A percentile compares a stretch with the other conserved stretches of the same genome.
Conservation (phyloP, 495 filamentous ascomycete species). For the Xylaria telfairii region DNA sequence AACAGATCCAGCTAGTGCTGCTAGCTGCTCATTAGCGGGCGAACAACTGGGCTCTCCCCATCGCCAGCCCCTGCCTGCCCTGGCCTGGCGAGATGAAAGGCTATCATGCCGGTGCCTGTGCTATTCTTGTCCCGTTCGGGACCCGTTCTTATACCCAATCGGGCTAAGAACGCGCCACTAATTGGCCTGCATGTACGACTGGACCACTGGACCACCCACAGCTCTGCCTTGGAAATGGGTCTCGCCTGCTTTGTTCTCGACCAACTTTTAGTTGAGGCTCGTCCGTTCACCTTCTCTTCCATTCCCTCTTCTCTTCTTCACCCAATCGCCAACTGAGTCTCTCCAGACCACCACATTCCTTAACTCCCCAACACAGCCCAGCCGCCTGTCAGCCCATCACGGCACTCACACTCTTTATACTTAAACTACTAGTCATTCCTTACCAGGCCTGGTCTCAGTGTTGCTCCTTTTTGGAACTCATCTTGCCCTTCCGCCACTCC, state of each 20-base stretch:
- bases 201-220: background rate
- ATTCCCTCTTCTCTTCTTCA: conserved; percentile 2
- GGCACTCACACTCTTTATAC: conserved; percentile 40
- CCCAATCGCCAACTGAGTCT: conserved; percentile 19
- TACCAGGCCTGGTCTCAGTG: conserved; percentile 31
- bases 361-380: conserved; percentile 25
- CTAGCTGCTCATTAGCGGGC: conserved; percentile 10
- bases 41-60: background rate
- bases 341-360: conserved; percentile 22
- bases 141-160: too few relatives aligned
- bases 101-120: background rate
- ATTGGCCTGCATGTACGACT: background rate
- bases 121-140: conserved; percentile 18
- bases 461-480: conserved; percentile 26
- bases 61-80: background rate
- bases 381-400: conserved; percentile 29
- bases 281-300: conserved; percentile 7
- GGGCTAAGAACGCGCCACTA: conserved; percentile 10
- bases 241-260: background rate
- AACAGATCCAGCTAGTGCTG: background rate
- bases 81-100: background rate
- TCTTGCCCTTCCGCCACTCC: background rate
- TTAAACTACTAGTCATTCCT: conserved; percentile 28
- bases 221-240: background rate
- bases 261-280: conserved; percentile 19